These are phyloP conservation scores for Trichoderma aggressivum DNA, from an alignment of 2,329 filamentous ascomycete genomes.

Conservation along the genomic window DNA sequence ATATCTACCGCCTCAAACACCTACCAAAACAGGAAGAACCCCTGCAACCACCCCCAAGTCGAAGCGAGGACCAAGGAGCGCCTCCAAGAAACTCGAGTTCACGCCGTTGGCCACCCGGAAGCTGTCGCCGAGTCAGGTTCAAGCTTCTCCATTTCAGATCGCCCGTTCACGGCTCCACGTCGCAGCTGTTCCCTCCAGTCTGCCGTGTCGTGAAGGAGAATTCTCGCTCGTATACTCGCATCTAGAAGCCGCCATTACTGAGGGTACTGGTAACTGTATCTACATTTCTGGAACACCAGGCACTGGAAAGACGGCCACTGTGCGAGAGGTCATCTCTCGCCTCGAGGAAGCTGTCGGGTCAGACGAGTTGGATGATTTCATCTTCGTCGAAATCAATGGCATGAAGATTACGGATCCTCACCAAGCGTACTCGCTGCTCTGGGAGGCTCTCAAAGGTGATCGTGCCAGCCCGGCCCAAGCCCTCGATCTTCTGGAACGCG, in stretches of 20 bases:
- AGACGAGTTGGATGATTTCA: constrained; percentile 96
- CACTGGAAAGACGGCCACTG: constrained; percentile 95
- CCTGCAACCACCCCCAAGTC: constrained; percentile 32
- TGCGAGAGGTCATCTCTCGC: constrained; percentile 87
- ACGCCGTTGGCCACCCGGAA: constrained; percentile 89
- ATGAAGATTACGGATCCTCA: constrained; percentile 99
- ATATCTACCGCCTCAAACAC: constrained; percentile 37
- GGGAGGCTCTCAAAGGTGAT: constrained; percentile 93
- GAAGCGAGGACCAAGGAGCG: constrained; percentile 30
- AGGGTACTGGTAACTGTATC: constrained; percentile 91
- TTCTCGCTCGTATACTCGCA: constrained; percentile 91
- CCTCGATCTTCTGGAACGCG: constrained; percentile 82
- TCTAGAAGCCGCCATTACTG: constrained; percentile 88
- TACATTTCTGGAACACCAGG: constrained; percentile 99
- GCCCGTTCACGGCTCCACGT: constrained; percentile 89
- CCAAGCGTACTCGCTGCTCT: constrained; percentile 90
- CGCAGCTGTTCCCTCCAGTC: constrained; percentile 80
- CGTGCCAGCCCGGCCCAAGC: constrained; percentile 89
- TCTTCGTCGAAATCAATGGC: constrained; percentile 98
- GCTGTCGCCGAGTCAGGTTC: constrained; percentile 69
- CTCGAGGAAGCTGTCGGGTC: constrained; percentile 82
- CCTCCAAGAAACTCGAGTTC: constrained; percentile 77
- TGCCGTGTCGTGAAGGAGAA: constrained; percentile 89
- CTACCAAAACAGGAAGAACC: constrained; percentile 34
- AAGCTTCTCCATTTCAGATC: constrained; percentile 85